Conservation (phyloP, 495 filamentous ascomycete species). For the Penicillium herquei region DNA sequence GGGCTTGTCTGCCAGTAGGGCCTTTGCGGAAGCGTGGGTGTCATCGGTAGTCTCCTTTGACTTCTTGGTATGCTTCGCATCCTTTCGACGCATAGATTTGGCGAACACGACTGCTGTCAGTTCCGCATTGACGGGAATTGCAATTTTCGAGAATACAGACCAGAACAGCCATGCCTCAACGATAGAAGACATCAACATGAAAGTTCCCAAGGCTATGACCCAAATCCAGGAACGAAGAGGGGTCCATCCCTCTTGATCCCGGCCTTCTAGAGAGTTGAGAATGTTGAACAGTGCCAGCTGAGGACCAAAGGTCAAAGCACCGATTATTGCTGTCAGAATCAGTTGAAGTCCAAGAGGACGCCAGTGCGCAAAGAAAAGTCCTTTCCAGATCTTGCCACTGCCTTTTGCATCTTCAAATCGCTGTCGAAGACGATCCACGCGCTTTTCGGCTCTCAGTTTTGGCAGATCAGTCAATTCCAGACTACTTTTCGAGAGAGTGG, state of each 20-base stretch:
- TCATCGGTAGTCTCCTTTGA: conserved; percentile 29
- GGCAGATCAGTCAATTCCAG: conserved; percentile 62
- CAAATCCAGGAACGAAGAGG: conserved; percentile 59
- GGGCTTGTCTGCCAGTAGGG: conserved; percentile 28
- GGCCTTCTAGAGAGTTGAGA: conserved; percentile 59
- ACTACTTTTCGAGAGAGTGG: conserved; percentile 51
- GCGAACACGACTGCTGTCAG: conserved; percentile 71
- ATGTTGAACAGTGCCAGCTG: conserved; percentile 68
- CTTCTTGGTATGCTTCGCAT: conserved; percentile 58
- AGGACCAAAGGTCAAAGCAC: conserved; percentile 63
- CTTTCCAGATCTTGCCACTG: conserved; percentile 58
- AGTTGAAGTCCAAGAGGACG: conserved; percentile 53
- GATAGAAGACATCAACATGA: conserved; percentile 54
- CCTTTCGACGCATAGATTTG: conserved; percentile 77
- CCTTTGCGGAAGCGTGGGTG: conserved; percentile 11
- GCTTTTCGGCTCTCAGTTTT: conserved; percentile 31
- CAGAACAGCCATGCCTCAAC: conserved; percentile 64
- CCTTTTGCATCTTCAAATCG: conserved; percentile 52
- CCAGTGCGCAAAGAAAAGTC: conserved; percentile 55
- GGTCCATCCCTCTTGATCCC: conserved; percentile 33
- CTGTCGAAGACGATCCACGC: conserved; percentile 28
- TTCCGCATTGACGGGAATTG: conserved; percentile 65
- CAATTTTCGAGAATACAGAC: conserved; percentile 61
- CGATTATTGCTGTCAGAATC: conserved; percentile 48
- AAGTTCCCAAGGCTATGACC: conserved; percentile 59